Base-by-base conservation (phyloP, 495 filamentous ascomycete species). In the Apodospora peruviana region DNA sequence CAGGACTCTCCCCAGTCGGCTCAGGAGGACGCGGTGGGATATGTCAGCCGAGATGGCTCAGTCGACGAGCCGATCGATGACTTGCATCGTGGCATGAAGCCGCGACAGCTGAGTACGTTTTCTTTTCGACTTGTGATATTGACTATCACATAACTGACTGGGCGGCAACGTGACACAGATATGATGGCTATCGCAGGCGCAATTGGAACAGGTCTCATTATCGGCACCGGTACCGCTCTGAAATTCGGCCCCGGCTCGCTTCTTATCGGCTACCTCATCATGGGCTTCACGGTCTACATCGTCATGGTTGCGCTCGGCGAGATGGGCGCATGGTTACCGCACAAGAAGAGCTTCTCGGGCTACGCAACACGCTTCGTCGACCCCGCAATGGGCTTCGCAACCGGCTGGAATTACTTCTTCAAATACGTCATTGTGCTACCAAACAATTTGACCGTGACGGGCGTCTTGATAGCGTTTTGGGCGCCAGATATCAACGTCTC, bases 141-240 rank as follows among this genome's bases (percentile, higher is more conserved):
- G n/a, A 17, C 37, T 2, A 40, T n/a, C 14, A 40, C 12, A 9
- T 9, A n/a, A 40, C 37, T 40, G 37, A 40, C 18, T 18, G 16
- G 23, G 14, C n/a, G 7, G 7, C 5, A 8, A 14, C 18, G 11
- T 8, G 10, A 17, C 5, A 21, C 27, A 66, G 63, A 67, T 47
- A 67, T 67, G 80, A 91, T 94, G 75, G 88, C 88, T 3, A 88
- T 94, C 55, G 88, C 88, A 22, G 86, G 86, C 40, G 88, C 88
- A 10, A 87, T 94, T 52, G 88, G 87, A 51, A 89, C 86, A 25
- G 85, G 48, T 29, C 56, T 65, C 24, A 60, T 65, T 4, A 60
- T 65, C 25, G 62, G 62, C 2, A 65, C 62, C 29, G 50, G 54
- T 18, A 60, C 49, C 0, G 18, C 57, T 5, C 57, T 65, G 19